Percentiles rank a stretch among this genome's conserved stretches.
These are phyloP conservation scores for Myriosclerotinia duriaeana DNA, from an alignment of 2,329 filamentous ascomycete genomes.

Conservation along the genomic window DNA sequence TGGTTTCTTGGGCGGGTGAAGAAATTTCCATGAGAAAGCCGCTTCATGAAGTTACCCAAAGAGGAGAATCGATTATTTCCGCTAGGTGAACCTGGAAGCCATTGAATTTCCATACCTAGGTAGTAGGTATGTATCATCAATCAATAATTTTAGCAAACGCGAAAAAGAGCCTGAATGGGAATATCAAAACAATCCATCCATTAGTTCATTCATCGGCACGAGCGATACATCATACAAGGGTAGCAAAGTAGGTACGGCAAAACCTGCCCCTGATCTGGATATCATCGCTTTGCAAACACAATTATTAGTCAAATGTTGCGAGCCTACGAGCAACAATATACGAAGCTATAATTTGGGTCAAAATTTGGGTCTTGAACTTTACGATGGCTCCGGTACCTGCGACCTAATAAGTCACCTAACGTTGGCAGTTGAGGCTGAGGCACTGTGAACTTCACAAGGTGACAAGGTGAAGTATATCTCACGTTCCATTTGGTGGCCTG, in stretches of 20 bases:
- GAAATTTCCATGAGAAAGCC: conserved; percentile 23
- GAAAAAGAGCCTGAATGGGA: background rate
- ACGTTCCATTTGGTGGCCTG: conserved; percentile 10
- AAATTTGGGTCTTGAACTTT: background rate
- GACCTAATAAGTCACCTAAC: no score
- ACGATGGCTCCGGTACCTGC: background rate
- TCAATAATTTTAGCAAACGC: background rate
- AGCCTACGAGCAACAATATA: background rate
- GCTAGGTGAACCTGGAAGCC: background rate
- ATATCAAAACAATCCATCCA: background rate
- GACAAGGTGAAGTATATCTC: background rate
- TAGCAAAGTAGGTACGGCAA: background rate
- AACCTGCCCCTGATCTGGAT: background rate
- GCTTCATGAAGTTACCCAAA: background rate
- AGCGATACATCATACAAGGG: background rate
- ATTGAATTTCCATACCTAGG: no score
- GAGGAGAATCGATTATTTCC: background rate
- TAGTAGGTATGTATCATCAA: no score
- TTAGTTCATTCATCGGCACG: background rate
- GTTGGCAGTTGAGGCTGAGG: conserved; percentile 14
- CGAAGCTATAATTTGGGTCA: conserved; percentile 5
- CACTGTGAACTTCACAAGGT: background rate
- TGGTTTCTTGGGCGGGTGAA: conserved; percentile 28
- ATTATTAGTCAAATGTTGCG: background rate
- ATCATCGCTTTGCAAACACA: background rate